These are phyloP conservation scores for Wickerhamiella kurtzmanii DNA, from an alignment of 805 yeast species.

Conservation along the genomic window DNA sequence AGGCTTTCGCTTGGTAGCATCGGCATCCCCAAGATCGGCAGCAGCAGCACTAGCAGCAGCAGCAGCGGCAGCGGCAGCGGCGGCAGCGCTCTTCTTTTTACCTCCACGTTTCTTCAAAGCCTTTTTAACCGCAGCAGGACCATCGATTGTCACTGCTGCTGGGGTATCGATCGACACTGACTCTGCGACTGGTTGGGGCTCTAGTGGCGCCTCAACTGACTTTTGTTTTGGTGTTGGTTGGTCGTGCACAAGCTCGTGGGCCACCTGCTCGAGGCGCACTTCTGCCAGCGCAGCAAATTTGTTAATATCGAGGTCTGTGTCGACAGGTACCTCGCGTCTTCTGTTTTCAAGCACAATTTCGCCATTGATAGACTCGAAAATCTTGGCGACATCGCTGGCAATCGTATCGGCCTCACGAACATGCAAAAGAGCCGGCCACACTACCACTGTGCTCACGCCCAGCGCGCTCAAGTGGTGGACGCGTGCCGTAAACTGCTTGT, in stretches of 20 bases:
- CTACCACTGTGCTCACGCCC: constrained; percentile 29
- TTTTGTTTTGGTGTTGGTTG: background rate
- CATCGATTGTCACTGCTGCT: background rate
- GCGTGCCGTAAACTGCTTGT: constrained; percentile 34
- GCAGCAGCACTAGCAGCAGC: too few relatives aligned
- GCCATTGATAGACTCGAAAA: constrained; percentile 22
- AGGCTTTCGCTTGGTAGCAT: constrained; percentile 1
- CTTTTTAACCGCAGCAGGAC: constrained; percentile 4
- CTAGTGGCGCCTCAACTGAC: constrained; percentile 1
- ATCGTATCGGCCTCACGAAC: constrained; percentile 24
- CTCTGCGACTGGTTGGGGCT: background rate
- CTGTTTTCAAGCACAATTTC: constrained; percentile 8
- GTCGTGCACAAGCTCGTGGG: background rate
- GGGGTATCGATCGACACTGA: background rate
- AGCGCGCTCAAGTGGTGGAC: constrained; percentile 32
- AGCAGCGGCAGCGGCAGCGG: constrained; percentile 4
- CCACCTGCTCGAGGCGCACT: constrained; percentile 18
- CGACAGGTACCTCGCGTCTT: constrained; percentile 9
- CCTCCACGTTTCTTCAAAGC: constrained; percentile 2
- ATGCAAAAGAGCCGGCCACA: constrained; percentile 26
- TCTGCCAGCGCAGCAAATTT: constrained; percentile 24
- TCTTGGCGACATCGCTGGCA: constrained; percentile 23
- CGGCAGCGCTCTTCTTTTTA: constrained; percentile 2
- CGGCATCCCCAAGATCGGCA: too few relatives aligned
- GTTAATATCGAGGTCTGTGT: constrained; percentile 9